phyloP scores from a whole-genome alignment of 768 basidiomycete species.

The Suillus lakei region DNA sequence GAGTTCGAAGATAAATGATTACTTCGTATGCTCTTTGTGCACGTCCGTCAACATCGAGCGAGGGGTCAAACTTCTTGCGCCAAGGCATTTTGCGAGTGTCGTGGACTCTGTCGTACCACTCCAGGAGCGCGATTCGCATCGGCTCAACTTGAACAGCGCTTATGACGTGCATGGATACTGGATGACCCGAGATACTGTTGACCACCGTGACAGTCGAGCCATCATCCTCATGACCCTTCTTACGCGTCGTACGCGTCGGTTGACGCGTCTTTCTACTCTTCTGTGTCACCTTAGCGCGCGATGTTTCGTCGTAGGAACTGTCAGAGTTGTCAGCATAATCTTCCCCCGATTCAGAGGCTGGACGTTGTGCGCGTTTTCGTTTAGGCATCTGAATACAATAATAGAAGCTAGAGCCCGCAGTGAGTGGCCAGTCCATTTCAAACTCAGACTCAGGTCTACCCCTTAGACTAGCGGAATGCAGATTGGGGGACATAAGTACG shows the following conservation, averaged over 20 bases:
- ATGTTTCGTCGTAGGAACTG: conserved; percentile 21
- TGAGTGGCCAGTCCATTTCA: not conserved
- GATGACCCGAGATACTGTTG: conserved; percentile 35
- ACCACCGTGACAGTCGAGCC: not conserved
- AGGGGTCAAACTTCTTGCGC: conserved; percentile 73
- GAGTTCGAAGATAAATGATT: conserved; percentile 1
- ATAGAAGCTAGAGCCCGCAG: not conserved
- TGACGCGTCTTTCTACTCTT: conserved; percentile 21
- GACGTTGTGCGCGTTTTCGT: conserved; percentile 24
- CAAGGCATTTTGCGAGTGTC: conserved; percentile 87
- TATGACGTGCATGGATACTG: conserved; percentile 55
- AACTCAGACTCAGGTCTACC: no score
- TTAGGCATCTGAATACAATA: conserved; percentile 28
- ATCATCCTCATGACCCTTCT: conserved; percentile 17
- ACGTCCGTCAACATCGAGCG: conserved; percentile 57
- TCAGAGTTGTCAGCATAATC: conserved; percentile 25
- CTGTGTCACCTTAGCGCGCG: conserved; percentile 11
- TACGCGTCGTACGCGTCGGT: conserved; percentile 17
- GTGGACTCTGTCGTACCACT: conserved; percentile 76
- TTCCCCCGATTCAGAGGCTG: conserved; percentile 19
- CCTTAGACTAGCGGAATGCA: not conserved
- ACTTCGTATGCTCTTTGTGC: conserved; percentile 94
- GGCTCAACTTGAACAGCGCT: conserved; percentile 37
- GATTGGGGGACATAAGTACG: not conserved
- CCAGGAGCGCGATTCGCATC: conserved; percentile 54